phyloP scores from a whole-genome alignment of 2,329 filamentous ascomycete species.

The Raffaelea ambrosiae region DNA sequence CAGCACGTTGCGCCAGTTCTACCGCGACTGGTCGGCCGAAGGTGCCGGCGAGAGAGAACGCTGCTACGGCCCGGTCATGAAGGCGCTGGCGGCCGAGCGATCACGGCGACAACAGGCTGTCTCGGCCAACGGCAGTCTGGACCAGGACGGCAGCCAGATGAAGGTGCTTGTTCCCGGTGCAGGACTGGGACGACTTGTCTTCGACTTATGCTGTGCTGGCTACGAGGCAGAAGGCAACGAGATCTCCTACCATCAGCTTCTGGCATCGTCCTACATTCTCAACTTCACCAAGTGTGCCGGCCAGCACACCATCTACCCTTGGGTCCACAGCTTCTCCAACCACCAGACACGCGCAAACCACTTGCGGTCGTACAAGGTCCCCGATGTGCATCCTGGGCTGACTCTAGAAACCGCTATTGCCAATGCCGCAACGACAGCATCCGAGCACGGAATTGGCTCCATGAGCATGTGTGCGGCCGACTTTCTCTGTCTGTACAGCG shows the following conservation, averaged over 20 bases:
- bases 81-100: slow-evolving; percentile 47
- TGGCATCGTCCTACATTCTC: slow-evolving; percentile 71
- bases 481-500: slow-evolving; percentile 77
- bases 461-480: slow-evolving; percentile 95
- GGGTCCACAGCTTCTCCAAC: slow-evolving; percentile 83
- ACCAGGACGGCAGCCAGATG: slow-evolving; percentile 20
- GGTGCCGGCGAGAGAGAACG: slow-evolving; percentile 66
- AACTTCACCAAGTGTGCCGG: slow-evolving; percentile 54
- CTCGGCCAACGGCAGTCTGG: not conserved
- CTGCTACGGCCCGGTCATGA: slow-evolving; percentile 67
- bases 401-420: slow-evolving; percentile 31
- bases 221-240: slow-evolving; percentile 82
- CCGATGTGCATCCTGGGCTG: slow-evolving; percentile 67
- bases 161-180: slow-evolving; percentile 82
- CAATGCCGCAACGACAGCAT: slow-evolving; percentile 2
- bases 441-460: slow-evolving; percentile 35
- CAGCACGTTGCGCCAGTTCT: slow-evolving; percentile 88
- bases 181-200: slow-evolving; percentile 79
- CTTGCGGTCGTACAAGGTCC: slow-evolving; percentile 62
- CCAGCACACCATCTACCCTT: slow-evolving; percentile 72
- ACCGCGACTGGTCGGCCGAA: slow-evolving; percentile 84
- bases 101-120: slow-evolving; percentile 14
- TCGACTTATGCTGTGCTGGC: slow-evolving; percentile 69
- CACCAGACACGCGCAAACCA: slow-evolving; percentile 67
- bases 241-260: slow-evolving; percentile 93